Conservation (phyloP, 176 grass and related monocot genomes). For the Aegilops bicornis region DNA sequence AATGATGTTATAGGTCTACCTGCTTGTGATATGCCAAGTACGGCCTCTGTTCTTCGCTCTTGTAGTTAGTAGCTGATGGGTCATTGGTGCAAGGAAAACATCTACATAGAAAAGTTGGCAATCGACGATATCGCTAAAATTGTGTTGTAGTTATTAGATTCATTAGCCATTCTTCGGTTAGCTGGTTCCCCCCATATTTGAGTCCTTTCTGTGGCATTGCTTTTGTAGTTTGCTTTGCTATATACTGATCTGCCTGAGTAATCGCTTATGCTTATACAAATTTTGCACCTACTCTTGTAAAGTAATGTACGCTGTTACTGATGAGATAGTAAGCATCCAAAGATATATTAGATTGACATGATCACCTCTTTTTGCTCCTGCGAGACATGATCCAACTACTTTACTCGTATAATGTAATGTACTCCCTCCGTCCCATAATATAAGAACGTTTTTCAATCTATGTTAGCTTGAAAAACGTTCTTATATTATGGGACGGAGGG, state of each 20-base stretch:
- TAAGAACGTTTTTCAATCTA: no score
- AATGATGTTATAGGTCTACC: constrained; percentile 4
- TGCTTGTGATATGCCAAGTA: constrained; percentile 15
- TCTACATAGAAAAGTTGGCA: background rate
- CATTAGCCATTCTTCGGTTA: constrained; percentile 28
- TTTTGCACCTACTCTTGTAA: constrained; percentile 41
- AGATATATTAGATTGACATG: background rate
- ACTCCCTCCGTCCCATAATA: no score
- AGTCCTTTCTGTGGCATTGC: background rate
- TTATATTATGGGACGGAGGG: no score
- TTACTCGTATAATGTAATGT: background rate
- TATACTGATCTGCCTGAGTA: background rate
- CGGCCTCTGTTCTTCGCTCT: background rate
- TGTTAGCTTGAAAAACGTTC: no score
- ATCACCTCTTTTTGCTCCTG: background rate
- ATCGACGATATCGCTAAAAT: constrained; percentile 3
- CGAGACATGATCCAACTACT: background rate
- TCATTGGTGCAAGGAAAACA: background rate
- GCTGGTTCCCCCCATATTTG: background rate
- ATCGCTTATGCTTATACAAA: background rate
- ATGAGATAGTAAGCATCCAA: constrained; percentile 14
- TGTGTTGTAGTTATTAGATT: background rate
- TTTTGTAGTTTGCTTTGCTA: constrained; percentile 14
- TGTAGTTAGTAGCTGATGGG: background rate
- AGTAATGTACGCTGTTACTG: constrained; percentile 31